These are phyloP conservation scores for Irpex lacteus DNA, from an alignment of 1,284 basidiomycete species.

Conservation along the genomic window DNA sequence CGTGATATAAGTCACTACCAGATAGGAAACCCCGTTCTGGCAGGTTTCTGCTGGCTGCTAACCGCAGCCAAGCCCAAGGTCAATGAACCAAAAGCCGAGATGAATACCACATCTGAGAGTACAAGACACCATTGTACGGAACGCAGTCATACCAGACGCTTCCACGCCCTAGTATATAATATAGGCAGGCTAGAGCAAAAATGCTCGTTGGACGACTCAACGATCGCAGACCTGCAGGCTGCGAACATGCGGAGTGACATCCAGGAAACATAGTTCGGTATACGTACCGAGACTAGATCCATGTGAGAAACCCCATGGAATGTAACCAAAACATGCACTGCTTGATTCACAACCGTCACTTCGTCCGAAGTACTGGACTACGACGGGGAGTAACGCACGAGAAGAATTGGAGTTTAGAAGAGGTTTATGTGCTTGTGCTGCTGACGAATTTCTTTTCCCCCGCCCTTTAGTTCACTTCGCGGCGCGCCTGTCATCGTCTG, in stretches of 20 bases:
- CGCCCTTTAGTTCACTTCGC: conserved; percentile 29
- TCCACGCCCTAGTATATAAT: too few species aligned
- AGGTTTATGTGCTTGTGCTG: not conserved
- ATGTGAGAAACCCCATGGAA: not conserved
- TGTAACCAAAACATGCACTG: not conserved
- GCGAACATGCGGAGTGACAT: too few species aligned
- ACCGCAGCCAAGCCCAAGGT: too few species aligned
- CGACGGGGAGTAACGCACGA: conserved; percentile 1
- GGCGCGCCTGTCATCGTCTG: conserved; percentile 15
- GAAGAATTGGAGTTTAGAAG: conserved; percentile 7
- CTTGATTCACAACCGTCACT: not conserved
- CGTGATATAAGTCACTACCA: not conserved
- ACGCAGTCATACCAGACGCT: too few species aligned
- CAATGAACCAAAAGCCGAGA: too few species aligned
- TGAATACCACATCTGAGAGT: too few species aligned
- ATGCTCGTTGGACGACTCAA: too few species aligned
- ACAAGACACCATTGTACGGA: too few species aligned
- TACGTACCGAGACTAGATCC: not conserved
- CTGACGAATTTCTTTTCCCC: conserved; percentile 4
- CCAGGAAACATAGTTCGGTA: not conserved
- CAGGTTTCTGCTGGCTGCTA: too few species aligned
- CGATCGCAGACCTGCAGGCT: too few species aligned
- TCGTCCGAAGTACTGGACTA: not conserved
- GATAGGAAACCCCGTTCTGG: too few species aligned
- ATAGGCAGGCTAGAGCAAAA: too few species aligned